Conservation (phyloP, 2,329 filamentous ascomycete genomes). For the Mycosphaerella arachidis region DNA sequence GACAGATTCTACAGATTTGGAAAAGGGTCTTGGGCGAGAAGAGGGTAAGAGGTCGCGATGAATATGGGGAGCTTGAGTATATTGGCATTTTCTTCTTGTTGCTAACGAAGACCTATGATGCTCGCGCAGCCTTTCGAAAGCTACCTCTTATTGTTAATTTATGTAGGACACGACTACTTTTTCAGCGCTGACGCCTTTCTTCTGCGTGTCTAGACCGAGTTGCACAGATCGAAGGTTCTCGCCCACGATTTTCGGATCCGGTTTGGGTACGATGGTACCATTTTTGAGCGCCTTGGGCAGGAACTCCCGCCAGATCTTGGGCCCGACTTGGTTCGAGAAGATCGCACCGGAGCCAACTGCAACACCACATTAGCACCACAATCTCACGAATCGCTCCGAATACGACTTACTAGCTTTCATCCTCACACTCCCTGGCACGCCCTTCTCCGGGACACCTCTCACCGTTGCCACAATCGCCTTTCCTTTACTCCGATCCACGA, state of each 20-base stretch:
- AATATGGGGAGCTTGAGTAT: neutral
- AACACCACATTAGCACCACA: constrained; percentile 1
- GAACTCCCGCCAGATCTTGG: constrained; percentile 29
- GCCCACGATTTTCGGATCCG: constrained; percentile 35
- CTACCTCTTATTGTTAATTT: constrained; percentile 2
- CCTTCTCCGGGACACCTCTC: constrained; percentile 20
- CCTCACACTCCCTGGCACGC: constrained; percentile 25
- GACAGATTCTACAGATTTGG: constrained; percentile 1
- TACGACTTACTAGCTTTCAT: constrained; percentile 23
- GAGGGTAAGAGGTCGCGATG: constrained; percentile 1
- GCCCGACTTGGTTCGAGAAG: constrained; percentile 27
- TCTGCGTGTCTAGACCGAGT: constrained; percentile 35
- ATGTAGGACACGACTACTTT: constrained; percentile 35
- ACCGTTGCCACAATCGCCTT: constrained; percentile 30
- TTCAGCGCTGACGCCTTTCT: constrained; percentile 37
- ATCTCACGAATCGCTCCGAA: neutral
- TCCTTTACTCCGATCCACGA: constrained; percentile 25
- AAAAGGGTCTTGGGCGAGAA: constrained; percentile 16
- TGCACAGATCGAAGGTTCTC: constrained; percentile 37
- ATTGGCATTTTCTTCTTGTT: neutral
- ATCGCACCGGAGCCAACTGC: constrained; percentile 17
- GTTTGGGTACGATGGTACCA: constrained; percentile 30
- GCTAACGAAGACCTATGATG: neutral
- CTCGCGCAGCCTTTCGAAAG: neutral
- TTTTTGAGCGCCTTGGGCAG: constrained; percentile 25